These are phyloP conservation scores for Cryptococcus amylolentus DNA, from an alignment of 1,284 basidiomycete genomes.

Conservation along the genomic window DNA sequence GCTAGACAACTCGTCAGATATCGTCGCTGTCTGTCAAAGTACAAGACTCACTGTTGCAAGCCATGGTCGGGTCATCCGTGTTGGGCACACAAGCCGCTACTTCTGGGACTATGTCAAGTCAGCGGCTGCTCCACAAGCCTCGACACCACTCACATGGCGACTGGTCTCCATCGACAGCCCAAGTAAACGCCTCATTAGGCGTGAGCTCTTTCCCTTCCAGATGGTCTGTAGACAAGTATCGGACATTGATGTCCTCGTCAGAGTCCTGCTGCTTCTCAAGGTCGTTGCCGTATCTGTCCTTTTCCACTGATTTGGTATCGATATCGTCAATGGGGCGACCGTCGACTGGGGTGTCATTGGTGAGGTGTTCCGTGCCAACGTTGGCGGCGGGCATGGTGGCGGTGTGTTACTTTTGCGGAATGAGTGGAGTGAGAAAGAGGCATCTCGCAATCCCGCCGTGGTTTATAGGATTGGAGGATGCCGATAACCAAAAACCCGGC, in stretches of 20 bases:
- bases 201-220: constrained; percentile 14
- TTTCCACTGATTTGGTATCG: no score
- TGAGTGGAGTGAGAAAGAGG: no score
- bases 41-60: constrained; percentile 21
- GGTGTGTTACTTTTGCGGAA: no score
- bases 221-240: no score
- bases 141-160: constrained; percentile 19
- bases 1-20: constrained; percentile 1
- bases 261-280: no score
- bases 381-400: not conserved
- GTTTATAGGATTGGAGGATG: not conserved
- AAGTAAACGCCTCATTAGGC: constrained; percentile 20
- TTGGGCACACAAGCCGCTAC: constrained; percentile 31
- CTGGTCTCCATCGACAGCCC: constrained; percentile 27
- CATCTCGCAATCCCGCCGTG: no score
- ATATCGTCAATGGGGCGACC: no score
- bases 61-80: constrained; percentile 23
- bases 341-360: no score
- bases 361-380: no score
- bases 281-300: no score
- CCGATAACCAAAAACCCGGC: no score
- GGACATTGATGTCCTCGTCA: no score
- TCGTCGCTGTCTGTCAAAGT: not conserved
- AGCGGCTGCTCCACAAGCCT: not conserved
- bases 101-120: constrained; percentile 17